Evolutionary conservation across 768 basidiomycete species (phyloP).

Genomic region (Peribolospora baueri): DNA sequence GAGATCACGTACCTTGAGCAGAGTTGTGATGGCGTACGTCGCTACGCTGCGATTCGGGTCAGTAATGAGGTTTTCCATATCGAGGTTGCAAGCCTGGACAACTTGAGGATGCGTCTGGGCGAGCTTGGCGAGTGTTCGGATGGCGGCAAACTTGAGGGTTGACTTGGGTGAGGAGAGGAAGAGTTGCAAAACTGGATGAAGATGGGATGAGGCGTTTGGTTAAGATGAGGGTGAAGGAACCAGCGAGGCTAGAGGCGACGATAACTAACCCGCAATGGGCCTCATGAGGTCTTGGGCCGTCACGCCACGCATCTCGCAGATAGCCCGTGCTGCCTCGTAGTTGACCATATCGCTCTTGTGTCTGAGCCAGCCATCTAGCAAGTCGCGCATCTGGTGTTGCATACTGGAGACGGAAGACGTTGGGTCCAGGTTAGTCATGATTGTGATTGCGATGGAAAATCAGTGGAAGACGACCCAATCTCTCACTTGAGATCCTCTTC

Average conservation of each 20-base stretch:
- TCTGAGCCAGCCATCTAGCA: slow-evolving; percentile 78
- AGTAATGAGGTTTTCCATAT: slow-evolving; percentile 86
- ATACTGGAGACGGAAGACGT: slow-evolving; percentile 29
- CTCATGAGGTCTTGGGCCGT: slow-evolving; percentile 51
- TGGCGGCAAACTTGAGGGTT: slow-evolving; percentile 87
- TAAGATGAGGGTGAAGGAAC: neutral
- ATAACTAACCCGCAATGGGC: slow-evolving; percentile 54
- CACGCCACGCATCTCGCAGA: slow-evolving; percentile 84
- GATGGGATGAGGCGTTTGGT: neutral
- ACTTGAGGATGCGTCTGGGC: slow-evolving; percentile 62
- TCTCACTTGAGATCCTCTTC: slow-evolving; percentile 95
- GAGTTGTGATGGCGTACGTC: slow-evolving; percentile 91
- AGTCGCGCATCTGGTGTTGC: slow-evolving; percentile 74
- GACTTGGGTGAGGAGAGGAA: slow-evolving; percentile 91
- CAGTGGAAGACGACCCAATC: neutral
- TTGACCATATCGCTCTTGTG: slow-evolving; percentile 99
- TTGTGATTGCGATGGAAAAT: neutral
- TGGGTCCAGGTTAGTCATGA: neutral
- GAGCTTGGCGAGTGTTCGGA: slow-evolving; percentile 74
- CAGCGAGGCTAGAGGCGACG: neutral
- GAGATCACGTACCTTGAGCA: slow-evolving; percentile 47
- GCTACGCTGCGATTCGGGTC: slow-evolving; percentile 89
- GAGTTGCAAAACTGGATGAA: slow-evolving; percentile 50
- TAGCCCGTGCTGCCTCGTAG: slow-evolving; percentile 87
- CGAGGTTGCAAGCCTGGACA: slow-evolving; percentile 80